A percentile compares a stretch with the other conserved stretches of the same genome.
Evolutionary conservation across 2,329 filamentous ascomycete species (phyloP).

Genomic region (Exserohilum turcica): DNA sequence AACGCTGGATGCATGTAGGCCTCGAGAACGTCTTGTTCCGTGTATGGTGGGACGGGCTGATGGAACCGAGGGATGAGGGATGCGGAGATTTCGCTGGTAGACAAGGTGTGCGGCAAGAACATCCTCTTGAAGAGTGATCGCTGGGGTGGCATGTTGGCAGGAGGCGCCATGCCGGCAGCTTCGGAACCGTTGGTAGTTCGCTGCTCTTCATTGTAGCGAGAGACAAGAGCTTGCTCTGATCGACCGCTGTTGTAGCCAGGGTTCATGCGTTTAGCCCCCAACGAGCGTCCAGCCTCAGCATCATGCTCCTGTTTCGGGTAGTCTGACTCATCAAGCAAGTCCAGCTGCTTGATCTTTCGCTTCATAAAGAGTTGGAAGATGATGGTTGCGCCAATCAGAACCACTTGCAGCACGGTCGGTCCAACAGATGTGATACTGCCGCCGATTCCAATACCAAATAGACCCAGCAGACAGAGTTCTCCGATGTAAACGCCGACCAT

Average conservation of each 20-base stretch:
- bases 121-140: slow-evolving; percentile 9
- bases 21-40: slow-evolving; percentile 17
- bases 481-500: slow-evolving; percentile 56
- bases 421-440: slow-evolving; percentile 42
- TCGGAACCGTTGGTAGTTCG: neutral
- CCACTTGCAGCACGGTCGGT: slow-evolving; percentile 50
- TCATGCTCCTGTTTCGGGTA: slow-evolving; percentile 26
- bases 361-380: slow-evolving; percentile 49
- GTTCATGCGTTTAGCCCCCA: neutral
- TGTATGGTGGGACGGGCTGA: slow-evolving; percentile 13
- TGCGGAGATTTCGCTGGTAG: slow-evolving; percentile 15
- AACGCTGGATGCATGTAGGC: slow-evolving; percentile 22
- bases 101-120: slow-evolving; percentile 13
- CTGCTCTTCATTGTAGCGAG: slow-evolving; percentile 2
- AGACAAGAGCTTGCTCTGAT: slow-evolving; percentile 5
- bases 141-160: neutral
- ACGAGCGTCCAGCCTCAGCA: slow-evolving; percentile 31
- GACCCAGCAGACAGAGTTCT: slow-evolving; percentile 54
- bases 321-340: slow-evolving; percentile 36
- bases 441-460: slow-evolving; percentile 51
- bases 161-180: slow-evolving; percentile 7
- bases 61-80: slow-evolving; percentile 14
- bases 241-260: slow-evolving; percentile 1
- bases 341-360: slow-evolving; percentile 35
- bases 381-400: slow-evolving; percentile 49